These are phyloP conservation scores for Pestalotiopsis sp. DNA, from an alignment of 2,329 filamentous ascomycete species.

Conservation along the genomic window DNA sequence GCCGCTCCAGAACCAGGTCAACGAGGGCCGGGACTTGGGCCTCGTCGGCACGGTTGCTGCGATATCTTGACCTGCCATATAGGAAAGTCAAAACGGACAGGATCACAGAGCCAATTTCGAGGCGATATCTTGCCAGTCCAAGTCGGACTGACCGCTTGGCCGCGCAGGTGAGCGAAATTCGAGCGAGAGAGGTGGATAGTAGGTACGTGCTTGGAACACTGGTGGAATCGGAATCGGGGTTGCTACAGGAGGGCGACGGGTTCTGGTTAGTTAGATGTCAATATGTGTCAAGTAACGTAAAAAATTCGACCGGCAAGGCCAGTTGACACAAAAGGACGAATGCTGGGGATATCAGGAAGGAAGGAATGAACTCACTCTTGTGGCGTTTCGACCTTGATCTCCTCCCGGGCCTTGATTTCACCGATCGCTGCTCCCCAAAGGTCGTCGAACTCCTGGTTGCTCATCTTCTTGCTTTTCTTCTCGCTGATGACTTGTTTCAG, in stretches of 20 bases:
- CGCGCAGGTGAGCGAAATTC: slow-evolving; percentile 84
- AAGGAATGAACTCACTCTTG: slow-evolving; percentile 44
- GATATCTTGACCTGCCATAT: slow-evolving; percentile 69
- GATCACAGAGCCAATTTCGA: slow-evolving; percentile 74
- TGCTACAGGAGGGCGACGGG: slow-evolving; percentile 73
- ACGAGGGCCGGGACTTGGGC: slow-evolving; percentile 82
- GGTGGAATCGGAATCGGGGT: slow-evolving; percentile 56
- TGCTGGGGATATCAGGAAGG: slow-evolving; percentile 15
- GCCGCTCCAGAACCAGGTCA: slow-evolving; percentile 78
- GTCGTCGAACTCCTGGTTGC: slow-evolving; percentile 87
- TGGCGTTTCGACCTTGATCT: slow-evolving; percentile 54
- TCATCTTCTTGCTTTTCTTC: slow-evolving; percentile 82
- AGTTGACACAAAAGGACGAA: background rate
- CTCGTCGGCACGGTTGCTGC: slow-evolving; percentile 65
- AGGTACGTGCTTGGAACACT: slow-evolving; percentile 66
- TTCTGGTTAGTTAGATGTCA: slow-evolving; percentile 85
- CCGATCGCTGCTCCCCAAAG: slow-evolving; percentile 77
- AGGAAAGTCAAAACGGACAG: slow-evolving; percentile 50
- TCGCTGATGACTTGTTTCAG: slow-evolving; percentile 77
- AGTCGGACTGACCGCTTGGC: slow-evolving; percentile 77
- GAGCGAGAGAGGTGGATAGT: slow-evolving; percentile 87
- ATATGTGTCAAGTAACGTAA: slow-evolving; percentile 33
- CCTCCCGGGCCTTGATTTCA: slow-evolving; percentile 67
- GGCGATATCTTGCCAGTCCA: slow-evolving; percentile 84
- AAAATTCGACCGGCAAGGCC: background rate